Evolutionary conservation across 768 basidiomycete species (phyloP), one percentile per base, ranked within the genome.

Genomic region (Lanmaoa rubissima): DNA sequence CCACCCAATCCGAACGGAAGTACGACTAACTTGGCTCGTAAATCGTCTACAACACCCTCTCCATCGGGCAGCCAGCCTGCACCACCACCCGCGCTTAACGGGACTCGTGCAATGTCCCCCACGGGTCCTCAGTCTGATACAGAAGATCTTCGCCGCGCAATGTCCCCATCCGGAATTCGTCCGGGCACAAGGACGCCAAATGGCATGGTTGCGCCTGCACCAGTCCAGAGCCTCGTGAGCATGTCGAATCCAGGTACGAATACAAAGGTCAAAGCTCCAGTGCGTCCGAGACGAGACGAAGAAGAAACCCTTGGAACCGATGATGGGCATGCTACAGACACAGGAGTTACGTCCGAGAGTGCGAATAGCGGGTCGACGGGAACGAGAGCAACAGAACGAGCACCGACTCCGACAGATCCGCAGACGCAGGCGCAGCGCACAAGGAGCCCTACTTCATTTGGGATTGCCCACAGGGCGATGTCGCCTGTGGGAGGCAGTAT

Each of bases 71-170:
- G 38, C 42, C 59, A 61, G 31, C 72, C 41, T 66, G 72, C 65
- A 61, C 61, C 72, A 48, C 48, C 68, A 63, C 26, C 74, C 61
- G 45, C 47, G 60, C 39, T 65, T 53, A 71, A 58, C 56, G 74
- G 69, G n/a, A 59, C 59, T 24, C 85, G 89, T 35, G 78, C 90
- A 3, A 80, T 82, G 74, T 92, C 92, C 2, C 88, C 92, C 5
- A 73, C 72, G n/a, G 70, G 73, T 31, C 73, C 72, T 32, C 74
- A 73, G 39, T 67, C 76, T 10, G 86, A 85, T 35, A 55, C 71
- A 8, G 86, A 88, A 38, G 84, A 84, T 48, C 72, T 75, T 49
- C 85, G 87, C 34, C 83, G 87, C 35, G 84, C 86, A 13, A 78
- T 87, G 57, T 89, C 89, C 0, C 88, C 88, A 5, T 69, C 78